These are phyloP conservation scores for apple (Malus domestica) DNA, from an alignment of 306 rosid species.

Conservation along the genomic window DNA sequence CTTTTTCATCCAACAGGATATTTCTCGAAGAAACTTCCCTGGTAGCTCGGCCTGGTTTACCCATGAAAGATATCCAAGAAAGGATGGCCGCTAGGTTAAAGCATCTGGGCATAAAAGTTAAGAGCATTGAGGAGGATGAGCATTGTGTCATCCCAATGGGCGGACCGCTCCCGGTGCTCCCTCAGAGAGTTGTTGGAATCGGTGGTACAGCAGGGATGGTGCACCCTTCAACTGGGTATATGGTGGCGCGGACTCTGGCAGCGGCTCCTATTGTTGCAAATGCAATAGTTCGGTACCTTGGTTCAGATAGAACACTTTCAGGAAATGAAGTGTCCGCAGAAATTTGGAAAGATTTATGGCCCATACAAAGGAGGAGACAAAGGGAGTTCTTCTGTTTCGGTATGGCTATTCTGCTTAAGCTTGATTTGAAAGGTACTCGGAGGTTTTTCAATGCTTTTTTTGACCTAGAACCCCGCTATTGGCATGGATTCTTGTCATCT, in stretches of 20 bases:
- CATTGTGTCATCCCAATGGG: conserved; percentile 98
- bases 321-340: conserved; percentile 58
- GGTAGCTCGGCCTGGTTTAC: conserved; percentile 88
- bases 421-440: conserved; percentile 75
- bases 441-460: conserved; percentile 90
- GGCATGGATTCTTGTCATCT: conserved; percentile 98
- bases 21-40: conserved; percentile 96
- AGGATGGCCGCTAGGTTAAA: conserved; percentile 83
- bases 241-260: conserved; percentile 97
- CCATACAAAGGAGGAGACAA: conserved; percentile 81
- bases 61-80: conserved; percentile 80
- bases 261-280: conserved; percentile 90
- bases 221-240: conserved; percentile 96
- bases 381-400: conserved; percentile 99
- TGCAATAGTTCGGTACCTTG: conserved; percentile 64
- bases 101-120: conserved; percentile 81
- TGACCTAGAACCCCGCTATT: conserved; percentile 85
- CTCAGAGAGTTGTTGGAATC: conserved; percentile 93
- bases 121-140: conserved; percentile 95
- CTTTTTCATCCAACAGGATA: conserved; percentile 74
- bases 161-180: conserved; percentile 88
- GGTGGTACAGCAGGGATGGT: conserved; percentile 99
- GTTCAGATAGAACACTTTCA: conserved; percentile 43
- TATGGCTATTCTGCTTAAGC: conserved; percentile 90
- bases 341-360: conserved; percentile 95